These are phyloP conservation scores for Kwoniella pini DNA, from an alignment of 768 basidiomycete species.

Conservation along the genomic window DNA sequence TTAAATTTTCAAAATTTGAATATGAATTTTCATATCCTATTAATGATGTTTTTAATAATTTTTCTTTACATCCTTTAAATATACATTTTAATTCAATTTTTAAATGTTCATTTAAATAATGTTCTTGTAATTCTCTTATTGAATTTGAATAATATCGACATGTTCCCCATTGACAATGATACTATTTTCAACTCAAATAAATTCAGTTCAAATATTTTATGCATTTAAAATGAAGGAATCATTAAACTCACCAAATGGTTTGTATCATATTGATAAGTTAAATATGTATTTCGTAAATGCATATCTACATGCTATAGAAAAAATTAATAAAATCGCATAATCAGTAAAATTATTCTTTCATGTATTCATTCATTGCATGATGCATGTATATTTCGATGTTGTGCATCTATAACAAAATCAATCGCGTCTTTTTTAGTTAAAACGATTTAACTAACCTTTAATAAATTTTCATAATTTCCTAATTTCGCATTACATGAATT, in stretches of 20 bases:
- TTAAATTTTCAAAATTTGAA: no score
- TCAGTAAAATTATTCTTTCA: neutral
- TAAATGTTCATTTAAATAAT: neutral
- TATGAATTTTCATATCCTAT: neutral
- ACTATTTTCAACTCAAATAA: no score
- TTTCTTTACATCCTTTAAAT: neutral
- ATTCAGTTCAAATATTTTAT: no score
- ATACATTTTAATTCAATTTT: no score
- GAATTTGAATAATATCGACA: neutral
- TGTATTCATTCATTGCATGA: no score
- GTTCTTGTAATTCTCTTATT: neutral
- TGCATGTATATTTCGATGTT: neutral
- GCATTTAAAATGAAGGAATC: no score
- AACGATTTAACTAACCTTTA: neutral
- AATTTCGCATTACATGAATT: neutral
- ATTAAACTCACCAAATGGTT: no score
- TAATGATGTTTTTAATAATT: neutral
- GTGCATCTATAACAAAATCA: constrained; percentile 9
- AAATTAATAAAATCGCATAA: neutral
- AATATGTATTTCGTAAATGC: no score
- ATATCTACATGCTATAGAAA: neutral
- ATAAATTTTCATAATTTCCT: neutral
- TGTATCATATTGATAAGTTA: no score
- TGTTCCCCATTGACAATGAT: no score
- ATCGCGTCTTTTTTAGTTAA: neutral